These are phyloP conservation scores for Nicotiana rustica DNA, from an alignment of 305 asterid species.

Conservation along the genomic window DNA sequence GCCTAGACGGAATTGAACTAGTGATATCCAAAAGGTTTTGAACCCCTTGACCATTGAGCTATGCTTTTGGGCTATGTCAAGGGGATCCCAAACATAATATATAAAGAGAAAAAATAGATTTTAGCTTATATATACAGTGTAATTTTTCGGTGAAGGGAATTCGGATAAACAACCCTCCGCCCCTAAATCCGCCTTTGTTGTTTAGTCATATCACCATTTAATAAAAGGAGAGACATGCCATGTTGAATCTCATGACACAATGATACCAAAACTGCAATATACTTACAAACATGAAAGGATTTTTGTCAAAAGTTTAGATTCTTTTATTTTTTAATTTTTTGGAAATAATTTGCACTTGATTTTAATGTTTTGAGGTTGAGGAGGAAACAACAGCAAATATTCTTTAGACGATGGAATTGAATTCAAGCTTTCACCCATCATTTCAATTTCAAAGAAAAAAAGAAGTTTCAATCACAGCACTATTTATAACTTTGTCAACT, in stretches of 20 bases:
- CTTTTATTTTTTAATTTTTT: background rate
- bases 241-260: constrained; percentile 21
- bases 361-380: constrained; percentile 32
- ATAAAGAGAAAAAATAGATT: too few relatives aligned
- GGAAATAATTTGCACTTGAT: constrained; percentile 4
- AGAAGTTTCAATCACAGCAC: constrained; percentile 42
- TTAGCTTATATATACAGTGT: too few relatives aligned
- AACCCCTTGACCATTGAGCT: too few relatives aligned
- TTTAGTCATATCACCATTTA: constrained; percentile 35
- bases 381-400: constrained; percentile 47
- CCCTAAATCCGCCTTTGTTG: background rate
- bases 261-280: background rate
- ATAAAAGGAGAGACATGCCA: constrained; percentile 5
- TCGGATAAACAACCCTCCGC: too few relatives aligned
- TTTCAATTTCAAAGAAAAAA: constrained; percentile 49
- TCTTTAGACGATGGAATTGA: constrained; percentile 49
- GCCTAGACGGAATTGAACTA: too few relatives aligned
- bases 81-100: too few relatives aligned
- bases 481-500: constrained; percentile 48
- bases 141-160: too few relatives aligned
- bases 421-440: constrained; percentile 41
- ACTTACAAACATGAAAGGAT: background rate
- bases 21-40: too few relatives aligned
- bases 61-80: too few relatives aligned
- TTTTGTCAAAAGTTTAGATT: constrained; percentile 19